Base-by-base conservation (phyloP, 176 grass and related monocot species). In the Saccharum officinarum region DNA sequence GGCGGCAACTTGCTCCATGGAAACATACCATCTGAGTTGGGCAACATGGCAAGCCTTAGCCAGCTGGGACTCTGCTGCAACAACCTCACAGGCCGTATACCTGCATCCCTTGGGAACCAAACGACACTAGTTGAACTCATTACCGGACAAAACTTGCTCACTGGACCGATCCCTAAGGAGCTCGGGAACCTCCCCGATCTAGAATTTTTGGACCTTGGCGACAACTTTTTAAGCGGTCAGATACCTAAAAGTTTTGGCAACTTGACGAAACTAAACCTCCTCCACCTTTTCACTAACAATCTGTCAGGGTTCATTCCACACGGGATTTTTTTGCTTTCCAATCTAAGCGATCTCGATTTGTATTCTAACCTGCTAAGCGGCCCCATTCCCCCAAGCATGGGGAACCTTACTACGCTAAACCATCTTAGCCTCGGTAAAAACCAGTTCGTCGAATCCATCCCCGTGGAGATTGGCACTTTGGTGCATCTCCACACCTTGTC, bases 361-460 rank as follows among this genome's bases (percentile, higher is more conserved):
- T 0, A 5, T 20, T 17, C 3, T 3, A 81, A 81, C 64, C 44
- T 23, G 60, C 6, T 79, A 7, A 46, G 11, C 6, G 86, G 90
- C 0, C 7, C 55, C 1, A 80, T 92, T 36, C 84, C 83, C 30
- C 0, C 10, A 3, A 25, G 26, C 34, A 6, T 89, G 7, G 23
- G 17, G 23, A 89, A 89, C 63, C 71, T 85, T n/a, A 89, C 82
- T 1, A 67, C 0, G 10, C 33, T 70, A 33, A 49, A n/a, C 11
- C 2, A 3, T 8, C 11, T 54, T 1, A 1, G 4, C 31, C 46
- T 81, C 3, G 4, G 0, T 1, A 3, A 10, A 0, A 81, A 81
- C 30, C 65, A 16, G 4, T 17, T 70, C 0, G 7, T 34, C 0
- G 66, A 33, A 16, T 16, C 31, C 12, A 81, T 70, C 5, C 79